Percentiles rank a stretch among this genome's conserved stretches.
phyloP scores from a whole-genome alignment of 768 basidiomycete species.

The Pseudohyphozyma bogoriensis region DNA sequence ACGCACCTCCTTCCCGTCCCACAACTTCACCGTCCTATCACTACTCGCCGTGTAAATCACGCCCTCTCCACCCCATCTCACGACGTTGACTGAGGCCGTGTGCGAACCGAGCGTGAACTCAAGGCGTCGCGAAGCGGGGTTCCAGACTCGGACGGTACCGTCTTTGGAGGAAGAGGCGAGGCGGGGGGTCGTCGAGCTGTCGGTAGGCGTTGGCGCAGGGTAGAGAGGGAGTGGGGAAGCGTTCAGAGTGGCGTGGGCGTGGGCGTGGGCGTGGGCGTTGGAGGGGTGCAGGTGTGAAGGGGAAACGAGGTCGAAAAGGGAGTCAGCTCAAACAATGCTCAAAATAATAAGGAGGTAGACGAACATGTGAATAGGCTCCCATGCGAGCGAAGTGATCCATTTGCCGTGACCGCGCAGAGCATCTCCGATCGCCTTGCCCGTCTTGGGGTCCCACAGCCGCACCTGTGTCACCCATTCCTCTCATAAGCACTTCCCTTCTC shows the following conservation, averaged over 20 bases:
- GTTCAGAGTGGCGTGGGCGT: too few species aligned
- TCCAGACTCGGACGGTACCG: constrained; percentile 92
- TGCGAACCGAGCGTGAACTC: constrained; percentile 88
- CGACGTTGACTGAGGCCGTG: constrained; percentile 84
- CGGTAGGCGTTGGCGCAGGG: constrained; percentile 51
- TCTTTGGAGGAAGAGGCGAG: constrained; percentile 94
- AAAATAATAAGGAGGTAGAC: too few species aligned
- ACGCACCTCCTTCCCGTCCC: constrained; percentile 72
- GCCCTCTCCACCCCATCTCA: constrained; percentile 89
- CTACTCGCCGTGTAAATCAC: constrained; percentile 90
- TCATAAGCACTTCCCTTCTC: neutral
- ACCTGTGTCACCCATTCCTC: constrained; percentile 47
- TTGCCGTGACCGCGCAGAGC: constrained; percentile 87
- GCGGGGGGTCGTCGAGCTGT: too few species aligned
- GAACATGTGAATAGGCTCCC: constrained; percentile 91
- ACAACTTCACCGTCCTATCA: constrained; percentile 85
- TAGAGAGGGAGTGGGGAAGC: constrained; percentile 5
- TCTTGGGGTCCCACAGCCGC: constrained; percentile 85
- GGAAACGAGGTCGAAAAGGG: neutral
- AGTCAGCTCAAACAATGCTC: too few species aligned
- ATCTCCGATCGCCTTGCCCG: constrained; percentile 77
- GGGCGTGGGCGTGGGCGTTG: neutral
- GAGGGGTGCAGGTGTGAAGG: too few species aligned
- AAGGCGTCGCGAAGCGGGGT: constrained; percentile 54
- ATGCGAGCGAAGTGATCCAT: constrained; percentile 88